Conservation (phyloP, 2,329 filamentous ascomycete genomes). For the Fusarium sp. region DNA sequence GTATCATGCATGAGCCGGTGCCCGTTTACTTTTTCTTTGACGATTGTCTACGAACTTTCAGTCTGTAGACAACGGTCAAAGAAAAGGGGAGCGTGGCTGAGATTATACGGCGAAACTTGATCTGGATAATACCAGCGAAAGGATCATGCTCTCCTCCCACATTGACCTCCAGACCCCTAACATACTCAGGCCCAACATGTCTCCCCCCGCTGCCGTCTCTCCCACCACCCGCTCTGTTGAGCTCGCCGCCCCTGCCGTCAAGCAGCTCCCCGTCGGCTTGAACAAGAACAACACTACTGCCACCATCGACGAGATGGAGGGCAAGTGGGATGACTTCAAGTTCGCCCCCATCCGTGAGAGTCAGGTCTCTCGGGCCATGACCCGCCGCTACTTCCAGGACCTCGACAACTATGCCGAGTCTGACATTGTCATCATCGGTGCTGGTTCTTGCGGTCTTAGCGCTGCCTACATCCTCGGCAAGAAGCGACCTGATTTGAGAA, state of each 20-base stretch:
- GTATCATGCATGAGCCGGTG: constrained; percentile 74
- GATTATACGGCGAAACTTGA: constrained; percentile 98
- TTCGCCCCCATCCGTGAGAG: constrained; percentile 92
- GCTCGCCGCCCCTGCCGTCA: constrained; percentile 50
- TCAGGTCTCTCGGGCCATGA: constrained; percentile 94
- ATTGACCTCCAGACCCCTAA: constrained; percentile 48
- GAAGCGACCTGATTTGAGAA: constrained; percentile 88
- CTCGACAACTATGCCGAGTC: constrained; percentile 90
- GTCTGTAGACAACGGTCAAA: neutral
- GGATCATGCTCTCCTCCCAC: constrained; percentile 86
- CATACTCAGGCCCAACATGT: constrained; percentile 56
- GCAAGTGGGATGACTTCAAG: constrained; percentile 84
- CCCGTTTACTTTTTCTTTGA: constrained; percentile 43
- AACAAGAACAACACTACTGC: constrained; percentile 15
- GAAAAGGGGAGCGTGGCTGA: constrained; percentile 63
- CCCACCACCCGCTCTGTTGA: constrained; percentile 63
- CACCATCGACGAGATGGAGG: constrained; percentile 64
- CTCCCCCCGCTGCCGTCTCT: constrained; percentile 79
- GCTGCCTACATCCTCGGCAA: constrained; percentile 87
- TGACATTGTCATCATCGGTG: constrained; percentile 93
- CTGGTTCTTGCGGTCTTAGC: constrained; percentile 87
- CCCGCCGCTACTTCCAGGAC: constrained; percentile 90
- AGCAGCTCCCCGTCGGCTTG: constrained; percentile 36
- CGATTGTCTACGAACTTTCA: neutral
- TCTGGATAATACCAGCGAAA: constrained; percentile 99